Conservation (phyloP, 352 stramenopile genomes). For the Pythium biforme region DNA sequence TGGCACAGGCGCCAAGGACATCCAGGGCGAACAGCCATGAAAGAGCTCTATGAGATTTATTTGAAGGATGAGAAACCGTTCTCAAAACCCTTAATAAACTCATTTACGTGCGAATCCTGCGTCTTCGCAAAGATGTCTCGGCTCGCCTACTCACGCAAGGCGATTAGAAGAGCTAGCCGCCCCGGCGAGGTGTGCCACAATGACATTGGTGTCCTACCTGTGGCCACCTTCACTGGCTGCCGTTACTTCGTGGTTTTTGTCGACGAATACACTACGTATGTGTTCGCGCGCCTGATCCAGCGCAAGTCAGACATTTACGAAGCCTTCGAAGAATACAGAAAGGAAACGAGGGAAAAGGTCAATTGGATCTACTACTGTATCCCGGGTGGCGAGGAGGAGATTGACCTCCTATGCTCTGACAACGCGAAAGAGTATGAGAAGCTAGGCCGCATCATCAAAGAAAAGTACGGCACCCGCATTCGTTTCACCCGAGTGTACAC, state of each 20-base stretch:
- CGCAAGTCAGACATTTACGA: conserved; percentile 10
- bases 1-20: conserved; percentile 20
- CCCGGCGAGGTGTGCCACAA: conserved; percentile 18
- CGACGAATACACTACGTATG: conserved; percentile 21
- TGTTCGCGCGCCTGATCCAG: conserved; percentile 9
- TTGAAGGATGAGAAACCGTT: conserved; percentile 16
- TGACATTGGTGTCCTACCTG: conserved; percentile 20
- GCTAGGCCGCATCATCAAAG: conserved; percentile 2
- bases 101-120: conserved; percentile 17
- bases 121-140: conserved; percentile 18
- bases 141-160: conserved; percentile 7
- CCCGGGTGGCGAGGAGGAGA: conserved; percentile 2
- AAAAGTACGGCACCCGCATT: conserved; percentile 12
- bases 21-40: conserved; percentile 13
- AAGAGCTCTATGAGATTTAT: conserved; percentile 18
- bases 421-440: conserved; percentile 24
- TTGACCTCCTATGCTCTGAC: conserved; percentile 1
- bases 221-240: conserved; percentile 14
- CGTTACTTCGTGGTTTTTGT: conserved; percentile 24
- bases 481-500: conserved; percentile 18
- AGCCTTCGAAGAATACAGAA: conserved; percentile 12
- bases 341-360: conserved; percentile 1
- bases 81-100: conserved; percentile 12
- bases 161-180: conserved; percentile 9
- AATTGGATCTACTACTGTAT: conserved; percentile 16